Evolutionary conservation across 73 alveolate genomes (phyloP), one percentile per base, ranked within the genome.

Genomic region (Diophrys appendiculata): DNA sequence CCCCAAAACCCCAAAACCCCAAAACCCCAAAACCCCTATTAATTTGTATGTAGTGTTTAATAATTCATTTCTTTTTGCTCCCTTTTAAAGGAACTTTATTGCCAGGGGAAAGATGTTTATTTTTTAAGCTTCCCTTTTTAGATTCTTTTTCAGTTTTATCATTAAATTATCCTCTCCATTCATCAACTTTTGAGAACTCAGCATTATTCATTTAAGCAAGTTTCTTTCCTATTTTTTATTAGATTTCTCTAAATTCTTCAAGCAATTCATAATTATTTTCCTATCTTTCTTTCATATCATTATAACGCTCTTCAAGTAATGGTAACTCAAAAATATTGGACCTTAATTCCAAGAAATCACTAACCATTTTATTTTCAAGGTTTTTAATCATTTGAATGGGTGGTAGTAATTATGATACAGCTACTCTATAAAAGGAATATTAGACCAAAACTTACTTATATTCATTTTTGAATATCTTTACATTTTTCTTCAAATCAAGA

Each of bases 301-400:
- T 77, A 25, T 81, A 85, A 27, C 84, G 69, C 55, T 69, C 84
- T 53, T 80, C 83, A 53, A 85, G 65, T 2, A 43, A 43, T 3
- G 89, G 84, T 18, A 85, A 65, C 29, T 80, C 80, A 70, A 64
- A 68, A 0, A 85, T 80, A 80, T 52, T 79, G 29, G 65, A 68
- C 35, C 87, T 85, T 1, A 84, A 76, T 14, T 84, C 77, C 29
- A 52, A 76, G 1, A 80, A 30, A 43, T 85, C 87, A 22, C 69
- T 53, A 13, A 69, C 77, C 26, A 85, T 77, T 80, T 85, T 85
- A 29, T 80, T 77, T 27, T 85, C 86, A 29, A 85, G 31, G 52
- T 85, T 84, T 32, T 85, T 79, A 28, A 85, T 73, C 93, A 85
- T 79, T 72, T 79, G 54, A 31, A 73, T 83, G 24, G 93, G 53